Percentiles rank a stretch among this genome's conserved stretches.
Evolutionary conservation across 352 stramenopile species (phyloP).

Genomic region (Aphanomyces stellatus): DNA sequence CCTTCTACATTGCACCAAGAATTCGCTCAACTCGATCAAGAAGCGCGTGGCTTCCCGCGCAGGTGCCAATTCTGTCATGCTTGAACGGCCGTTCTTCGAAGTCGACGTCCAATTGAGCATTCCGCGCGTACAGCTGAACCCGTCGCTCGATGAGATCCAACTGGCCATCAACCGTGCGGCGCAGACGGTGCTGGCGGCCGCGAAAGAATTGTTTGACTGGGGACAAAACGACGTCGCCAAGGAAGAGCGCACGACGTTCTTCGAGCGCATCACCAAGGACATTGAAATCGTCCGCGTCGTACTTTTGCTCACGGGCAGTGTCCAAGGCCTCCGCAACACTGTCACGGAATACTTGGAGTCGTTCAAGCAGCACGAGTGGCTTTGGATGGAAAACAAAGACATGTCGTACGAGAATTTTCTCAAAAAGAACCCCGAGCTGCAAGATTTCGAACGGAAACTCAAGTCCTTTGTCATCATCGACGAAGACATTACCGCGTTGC

Average conservation of each 20-base stretch:
- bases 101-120: conserved; percentile 95
- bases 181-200: conserved; percentile 94
- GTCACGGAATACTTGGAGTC: conserved; percentile 95
- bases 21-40: conserved; percentile 97
- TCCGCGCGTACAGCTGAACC: conserved; percentile 89
- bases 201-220: conserved; percentile 95
- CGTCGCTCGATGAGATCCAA: conserved; percentile 96
- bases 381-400: conserved; percentile 98
- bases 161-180: conserved; percentile 96
- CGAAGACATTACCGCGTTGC: conserved; percentile 86
- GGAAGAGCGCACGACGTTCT: conserved; percentile 86
- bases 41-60: conserved; percentile 93
- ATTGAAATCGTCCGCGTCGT: conserved; percentile 98
- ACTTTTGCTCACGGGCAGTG: conserved; percentile 93
- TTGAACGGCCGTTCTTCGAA: conserved; percentile 96
- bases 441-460: conserved; percentile 96
- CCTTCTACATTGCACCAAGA: conserved; percentile 96
- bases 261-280: conserved; percentile 97
- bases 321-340: conserved; percentile 96
- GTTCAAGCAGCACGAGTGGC: conserved; percentile 95
- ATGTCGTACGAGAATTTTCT: conserved; percentile 91
- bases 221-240: conserved; percentile 59
- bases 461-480: conserved; percentile 94
- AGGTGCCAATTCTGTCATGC: conserved; percentile 81
- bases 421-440: conserved; percentile 89